A percentile compares a stretch with the other conserved stretches of the same genome.
These are phyloP conservation scores for Mortierella alpina DNA, from an alignment of 192 early-diverging fungal species.

Conservation along the genomic window DNA sequence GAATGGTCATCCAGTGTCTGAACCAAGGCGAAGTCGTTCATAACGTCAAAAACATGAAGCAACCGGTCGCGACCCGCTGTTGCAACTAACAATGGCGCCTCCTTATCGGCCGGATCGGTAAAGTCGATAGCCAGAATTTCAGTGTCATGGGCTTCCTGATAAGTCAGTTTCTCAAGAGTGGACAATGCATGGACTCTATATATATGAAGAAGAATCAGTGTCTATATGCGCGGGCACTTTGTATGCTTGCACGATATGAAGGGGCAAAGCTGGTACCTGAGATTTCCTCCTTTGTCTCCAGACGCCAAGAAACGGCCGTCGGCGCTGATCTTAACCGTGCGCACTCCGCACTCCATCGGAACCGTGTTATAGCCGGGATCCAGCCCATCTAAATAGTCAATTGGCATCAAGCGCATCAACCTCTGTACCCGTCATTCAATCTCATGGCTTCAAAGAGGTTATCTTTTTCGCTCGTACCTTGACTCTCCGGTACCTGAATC, in stretches of 20 bases:
- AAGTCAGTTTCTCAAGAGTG: conserved; percentile 69
- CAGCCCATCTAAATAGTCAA: conserved; percentile 23
- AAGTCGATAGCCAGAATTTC: conserved; percentile 86
- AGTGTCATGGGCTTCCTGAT: conserved; percentile 81
- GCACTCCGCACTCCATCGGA: conserved; percentile 70
- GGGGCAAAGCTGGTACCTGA: conserved; percentile 52
- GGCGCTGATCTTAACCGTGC: conserved; percentile 71
- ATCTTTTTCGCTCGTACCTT: conserved; percentile 9
- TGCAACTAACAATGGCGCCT: conserved; percentile 66
- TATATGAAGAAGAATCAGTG: background rate
- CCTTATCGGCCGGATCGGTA: conserved; percentile 50
- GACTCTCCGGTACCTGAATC: conserved; percentile 31
- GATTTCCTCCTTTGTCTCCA: conserved; percentile 80
- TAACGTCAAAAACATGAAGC: conserved; percentile 80
- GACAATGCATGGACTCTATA: conserved; percentile 69
- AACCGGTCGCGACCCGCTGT: conserved; percentile 82
- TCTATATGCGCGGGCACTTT: background rate
- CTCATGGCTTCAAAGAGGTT: too few species aligned
- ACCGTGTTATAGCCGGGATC: conserved; percentile 44
- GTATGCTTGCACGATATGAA: too few species aligned
- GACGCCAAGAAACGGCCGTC: conserved; percentile 75
- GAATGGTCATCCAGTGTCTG: conserved; percentile 90
- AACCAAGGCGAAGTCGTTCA: conserved; percentile 66
- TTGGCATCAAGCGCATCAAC: background rate
- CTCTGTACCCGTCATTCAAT: background rate